Evolutionary conservation across 345 rosid species (phyloP).

Genomic region (Theobroma cacao): DNA sequence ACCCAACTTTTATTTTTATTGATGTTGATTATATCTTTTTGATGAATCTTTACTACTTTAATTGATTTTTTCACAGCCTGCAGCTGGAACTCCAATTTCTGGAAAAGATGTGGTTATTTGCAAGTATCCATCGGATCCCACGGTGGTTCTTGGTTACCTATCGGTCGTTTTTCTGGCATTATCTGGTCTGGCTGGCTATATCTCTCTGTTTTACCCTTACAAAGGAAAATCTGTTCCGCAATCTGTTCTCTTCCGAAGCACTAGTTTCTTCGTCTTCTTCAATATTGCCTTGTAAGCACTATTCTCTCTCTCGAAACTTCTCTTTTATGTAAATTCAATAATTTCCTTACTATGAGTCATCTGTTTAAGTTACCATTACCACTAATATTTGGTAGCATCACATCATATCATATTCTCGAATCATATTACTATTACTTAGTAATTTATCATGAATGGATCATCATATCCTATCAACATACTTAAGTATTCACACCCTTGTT

Average conservation of each 20-base stretch:
- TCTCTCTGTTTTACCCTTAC: constrained; percentile 70
- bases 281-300: constrained; percentile 70
- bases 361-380: background rate
- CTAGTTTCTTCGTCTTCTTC: constrained; percentile 61
- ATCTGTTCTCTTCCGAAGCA: constrained; percentile 58
- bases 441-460: background rate
- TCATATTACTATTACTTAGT: background rate
- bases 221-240: constrained; percentile 71
- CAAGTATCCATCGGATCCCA: constrained; percentile 82
- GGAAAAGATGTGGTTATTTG: constrained; percentile 67
- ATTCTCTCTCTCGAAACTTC: background rate
- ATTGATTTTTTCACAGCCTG: constrained; percentile 39
- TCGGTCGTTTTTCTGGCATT: constrained; percentile 60
- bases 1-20: background rate
- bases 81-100: constrained; percentile 56
- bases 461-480: background rate
- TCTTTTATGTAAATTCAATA: background rate
- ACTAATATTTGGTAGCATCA: background rate
- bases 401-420: background rate
- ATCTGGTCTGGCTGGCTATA: constrained; percentile 49
- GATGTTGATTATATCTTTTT: too few relatives aligned
- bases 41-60: background rate
- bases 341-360: background rate
- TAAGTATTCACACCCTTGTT: too few relatives aligned
- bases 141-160: constrained; percentile 61